Evolutionary conservation across 441 rosid species (phyloP), one percentile per base, ranked within the genome.

Genomic region (Breynia disticha): DNA sequence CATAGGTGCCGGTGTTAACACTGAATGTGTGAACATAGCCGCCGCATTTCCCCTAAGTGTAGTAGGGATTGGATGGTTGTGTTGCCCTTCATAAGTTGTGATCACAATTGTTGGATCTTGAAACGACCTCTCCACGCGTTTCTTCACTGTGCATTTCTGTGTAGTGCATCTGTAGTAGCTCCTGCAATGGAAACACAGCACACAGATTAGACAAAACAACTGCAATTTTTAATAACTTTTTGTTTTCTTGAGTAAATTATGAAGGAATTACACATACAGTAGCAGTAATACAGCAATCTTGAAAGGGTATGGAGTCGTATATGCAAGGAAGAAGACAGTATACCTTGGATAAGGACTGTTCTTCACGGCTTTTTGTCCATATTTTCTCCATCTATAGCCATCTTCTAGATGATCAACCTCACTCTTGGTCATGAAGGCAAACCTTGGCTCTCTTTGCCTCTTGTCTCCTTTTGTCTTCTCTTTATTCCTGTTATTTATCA

Each of bases 311-410:
- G 20, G 6, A 11, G 21, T 0, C 4, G 50, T 47, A 17, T 11
- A 17, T 9, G 21, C 20, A 47, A 10, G 50, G 11, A 47, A 47
- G 2, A 52, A 3, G 19, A 52, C 2, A 3, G 12, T 21, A 37
- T 52, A 91, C 98, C 98, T 86, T 46, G 98, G 98, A 73, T 86
- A 86, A 72, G 97, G 91, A 71, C 97, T 91, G 54, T 91, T 88
- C 74, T 88, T 91, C 60, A 91, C 98, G 0, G 98, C 95, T 55
- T 91, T 91, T 67, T 91, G 98, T 35, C 97, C 97, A 54, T 90
- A 91, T 56, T 90, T 90, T 70, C 98, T 85, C 96, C 98, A 90
- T 59, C 96, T 76, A 56, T 87, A 90, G 17, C 97, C 98, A 55
- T 91, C 98, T 76, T 91, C 95, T 55, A 91, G 94, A 72, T 91